These are phyloP conservation scores for Chlorella vulgaris DNA, from an alignment of 139 green algal genomes.

Conservation along the genomic window DNA sequence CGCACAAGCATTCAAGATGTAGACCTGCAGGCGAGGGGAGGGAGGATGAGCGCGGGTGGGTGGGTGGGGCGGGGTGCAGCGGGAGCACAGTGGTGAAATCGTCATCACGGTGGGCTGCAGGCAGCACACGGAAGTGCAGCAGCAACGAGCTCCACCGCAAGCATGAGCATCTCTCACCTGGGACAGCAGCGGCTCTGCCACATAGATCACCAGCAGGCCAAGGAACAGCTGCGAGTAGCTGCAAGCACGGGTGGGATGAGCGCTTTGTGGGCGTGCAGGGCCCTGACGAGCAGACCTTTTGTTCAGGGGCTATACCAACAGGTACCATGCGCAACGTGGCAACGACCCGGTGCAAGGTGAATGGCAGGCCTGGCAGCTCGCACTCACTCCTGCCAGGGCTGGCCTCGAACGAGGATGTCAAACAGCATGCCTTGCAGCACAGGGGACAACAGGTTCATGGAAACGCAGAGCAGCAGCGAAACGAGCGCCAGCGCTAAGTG, in stretches of 20 bases:
- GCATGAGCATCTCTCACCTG: not conserved
- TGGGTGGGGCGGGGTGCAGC: not conserved
- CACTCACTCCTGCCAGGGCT: conserved; percentile 52
- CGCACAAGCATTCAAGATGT: conserved; percentile 77
- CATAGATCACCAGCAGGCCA: conserved; percentile 72
- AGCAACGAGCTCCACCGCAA: not conserved
- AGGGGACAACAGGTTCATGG: conserved; percentile 82
- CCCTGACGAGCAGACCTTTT: not conserved
- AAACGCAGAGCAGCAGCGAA: conserved; percentile 70
- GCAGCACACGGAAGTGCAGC: too few species aligned
- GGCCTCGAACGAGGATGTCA: conserved; percentile 73
- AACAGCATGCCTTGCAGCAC: conserved; percentile 84
- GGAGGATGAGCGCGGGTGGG: not conserved
- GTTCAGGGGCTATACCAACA: too few species aligned
- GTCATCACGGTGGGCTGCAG: too few species aligned
- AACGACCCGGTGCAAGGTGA: too few species aligned
- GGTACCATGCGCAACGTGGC: too few species aligned
- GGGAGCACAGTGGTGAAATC: too few species aligned
- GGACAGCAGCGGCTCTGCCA: conserved; percentile 79
- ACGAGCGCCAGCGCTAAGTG: conserved; percentile 59
- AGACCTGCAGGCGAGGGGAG: conserved; percentile 52
- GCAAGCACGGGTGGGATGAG: not conserved
- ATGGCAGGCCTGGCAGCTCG: not conserved
- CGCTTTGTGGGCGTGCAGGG: not conserved
- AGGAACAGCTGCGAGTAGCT: conserved; percentile 62